Evolutionary conservation across 2,329 filamentous ascomycete species (phyloP).

Genomic region (Hypomyces rosellus): DNA sequence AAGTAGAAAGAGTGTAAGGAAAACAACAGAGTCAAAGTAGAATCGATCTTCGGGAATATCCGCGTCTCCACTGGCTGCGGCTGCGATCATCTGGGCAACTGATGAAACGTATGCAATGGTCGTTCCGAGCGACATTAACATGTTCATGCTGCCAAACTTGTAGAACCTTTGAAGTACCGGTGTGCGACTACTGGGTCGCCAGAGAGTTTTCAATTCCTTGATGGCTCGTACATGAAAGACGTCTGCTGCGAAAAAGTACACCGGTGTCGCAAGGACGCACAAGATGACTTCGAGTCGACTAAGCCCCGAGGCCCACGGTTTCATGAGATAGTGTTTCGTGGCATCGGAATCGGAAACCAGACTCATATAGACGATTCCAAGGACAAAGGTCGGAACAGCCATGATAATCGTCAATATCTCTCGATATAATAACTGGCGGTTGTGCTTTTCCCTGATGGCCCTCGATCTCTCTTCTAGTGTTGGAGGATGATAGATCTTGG

Average conservation of each 20-base stretch:
- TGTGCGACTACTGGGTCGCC: slow-evolving; percentile 67
- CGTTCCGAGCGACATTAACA: slow-evolving; percentile 83
- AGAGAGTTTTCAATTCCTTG: slow-evolving; percentile 72
- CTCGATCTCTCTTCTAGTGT: slow-evolving; percentile 78
- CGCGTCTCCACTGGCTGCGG: slow-evolving; percentile 40
- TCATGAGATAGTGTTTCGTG: slow-evolving; percentile 60
- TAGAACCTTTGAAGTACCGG: slow-evolving; percentile 72
- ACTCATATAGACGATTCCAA: slow-evolving; percentile 89
- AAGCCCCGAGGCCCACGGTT: slow-evolving; percentile 64
- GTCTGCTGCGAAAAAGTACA: slow-evolving; percentile 83
- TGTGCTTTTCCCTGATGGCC: slow-evolving; percentile 64
- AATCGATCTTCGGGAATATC: slow-evolving; percentile 43
- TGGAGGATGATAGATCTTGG: slow-evolving; percentile 70
- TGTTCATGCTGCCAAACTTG: slow-evolving; percentile 95
- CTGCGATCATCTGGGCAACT: slow-evolving; percentile 66
- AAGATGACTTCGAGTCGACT: slow-evolving; percentile 73
- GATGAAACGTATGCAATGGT: slow-evolving; percentile 83
- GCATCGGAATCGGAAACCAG: slow-evolving; percentile 56
- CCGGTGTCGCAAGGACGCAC: slow-evolving; percentile 73
- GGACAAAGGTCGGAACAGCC: slow-evolving; percentile 75
- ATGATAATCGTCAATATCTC: slow-evolving; percentile 61
- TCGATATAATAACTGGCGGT: slow-evolving; percentile 61
- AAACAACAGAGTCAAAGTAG: slow-evolving; percentile 92
- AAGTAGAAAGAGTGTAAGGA: slow-evolving; percentile 82
- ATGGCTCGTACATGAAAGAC: slow-evolving; percentile 74